Base-by-base conservation (phyloP, 2,329 filamentous ascomycete genomes). In the Sphaerostilbella broomeana region DNA sequence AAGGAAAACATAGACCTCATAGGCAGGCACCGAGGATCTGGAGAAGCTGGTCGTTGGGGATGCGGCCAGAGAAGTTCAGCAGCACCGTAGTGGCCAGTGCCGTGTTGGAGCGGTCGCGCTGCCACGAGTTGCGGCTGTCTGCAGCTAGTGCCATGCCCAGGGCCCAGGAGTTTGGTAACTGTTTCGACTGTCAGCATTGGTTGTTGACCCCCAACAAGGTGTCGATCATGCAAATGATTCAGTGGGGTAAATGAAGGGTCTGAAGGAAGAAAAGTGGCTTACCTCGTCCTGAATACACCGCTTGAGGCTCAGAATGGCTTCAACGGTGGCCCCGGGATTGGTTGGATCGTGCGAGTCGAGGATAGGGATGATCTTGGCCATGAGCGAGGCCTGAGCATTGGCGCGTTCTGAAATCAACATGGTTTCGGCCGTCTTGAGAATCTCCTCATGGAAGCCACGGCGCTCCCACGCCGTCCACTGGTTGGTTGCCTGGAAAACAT, bases 101-200 rank as follows among this genome's bases (percentile, higher is more conserved):
- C 7, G 51, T 48, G 27, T 54, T 52, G 7, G 55, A 54, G 8
- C 47, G 47, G 15, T 55, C 49, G 4, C 36, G 35, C 18, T 52
- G 46, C 45, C 48, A 47, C 12, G 42, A 35, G 5, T 35, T 25
- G 3, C 44, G 34, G 19, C 38, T 42, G 3, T 49, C 45, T 3
- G 44, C 30, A 4, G 46, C 49, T 26, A 57, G 38, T 4, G 52
- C 48, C 46, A 50, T 51, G 10, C 49, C 47, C 20, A 57, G 28
- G 5, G 51, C 44, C 56, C 56, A 58, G 1, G 52, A 46, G 22
- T 50, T 52, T 1, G 56, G 55, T 2, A 52, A 22, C 52, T 55
- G 19, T 5, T 19, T 15, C 5, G 2, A 13, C 25, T 13, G 24
- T 43, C 16, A 40, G 27, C 8, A 17, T 11, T 21, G 20, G 19